Base-by-base conservation (phyloP, 192 early-diverging fungal genomes). In the Cladochytrium replicatum region DNA sequence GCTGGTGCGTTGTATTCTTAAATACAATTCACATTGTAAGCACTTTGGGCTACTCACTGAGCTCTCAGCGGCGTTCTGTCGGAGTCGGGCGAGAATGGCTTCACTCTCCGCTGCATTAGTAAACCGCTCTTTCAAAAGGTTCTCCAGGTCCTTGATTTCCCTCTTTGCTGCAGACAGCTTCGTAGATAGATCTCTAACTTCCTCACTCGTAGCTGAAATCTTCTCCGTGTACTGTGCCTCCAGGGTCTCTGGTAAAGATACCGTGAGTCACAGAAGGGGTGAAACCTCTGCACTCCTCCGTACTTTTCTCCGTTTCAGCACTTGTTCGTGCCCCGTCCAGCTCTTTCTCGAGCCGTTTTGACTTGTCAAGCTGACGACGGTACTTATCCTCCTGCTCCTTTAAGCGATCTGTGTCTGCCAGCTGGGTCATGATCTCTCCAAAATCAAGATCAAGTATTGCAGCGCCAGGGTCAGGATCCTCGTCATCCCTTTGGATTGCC, bases 341-440 rank as follows among this genome's bases (percentile, higher is more conserved):
- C 29, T 73, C 71, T 32, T 69, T 73, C 43, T 73, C 71, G 6
- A 73, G 48, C 22, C 64, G 46, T 17, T 63, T 64, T 22, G 46
- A 47, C 37, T 63, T 68, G 4, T 69, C 70, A 3, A 61, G 24
- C 31, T 64, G 62, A 29, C 57, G 57, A 4, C 56, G 48, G 28
- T 63, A 62, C 48, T 61, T 57, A 6, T 58, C 58, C 43, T 72
- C 70, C 6, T 69, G 53, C 31, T 68, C 60, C 22, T 57, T 47
- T 1, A 60, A 22, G 32, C 46, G 52, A 27, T 60, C 65, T 3
- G 53, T 50, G 41, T 70, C 66, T 9, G 52, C 52, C 42, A 66
- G 27, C 9, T 74, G 57, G 21, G 47, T 55, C 8, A 73, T 44
- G 38, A 74, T 43, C 0, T 28, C 30, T 3, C 60, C 52, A 24